phyloP scores from a whole-genome alignment of 305 asterid species.

The Withania somnifera region DNA sequence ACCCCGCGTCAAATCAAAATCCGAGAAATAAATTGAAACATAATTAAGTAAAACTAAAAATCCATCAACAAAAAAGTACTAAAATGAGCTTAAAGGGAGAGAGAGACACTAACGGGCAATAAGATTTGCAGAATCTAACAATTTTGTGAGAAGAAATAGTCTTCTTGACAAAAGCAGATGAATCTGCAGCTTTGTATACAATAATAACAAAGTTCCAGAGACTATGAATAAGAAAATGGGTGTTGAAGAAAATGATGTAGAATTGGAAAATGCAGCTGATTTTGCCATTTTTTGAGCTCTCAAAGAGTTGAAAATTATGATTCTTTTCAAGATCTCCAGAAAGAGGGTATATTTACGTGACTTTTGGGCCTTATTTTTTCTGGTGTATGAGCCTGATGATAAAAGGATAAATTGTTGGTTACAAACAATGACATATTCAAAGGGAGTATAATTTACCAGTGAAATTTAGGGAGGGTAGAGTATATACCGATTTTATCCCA shows the following conservation, averaged over 20 bases:
- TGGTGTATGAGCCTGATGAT: not conserved
- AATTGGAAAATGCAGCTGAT: not conserved
- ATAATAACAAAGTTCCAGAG: not conserved
- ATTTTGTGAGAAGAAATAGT: conserved; percentile 54
- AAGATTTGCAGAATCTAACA: conserved; percentile 83
- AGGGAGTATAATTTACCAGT: too few relatives aligned
- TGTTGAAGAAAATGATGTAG: too few relatives aligned
- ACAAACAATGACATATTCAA: too few relatives aligned
- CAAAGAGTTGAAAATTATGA: not conserved
- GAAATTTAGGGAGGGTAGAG: too few relatives aligned
- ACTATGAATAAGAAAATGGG: not conserved
- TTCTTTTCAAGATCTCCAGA: not conserved
- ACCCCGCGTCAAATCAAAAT: not conserved
- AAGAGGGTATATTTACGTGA: not conserved
- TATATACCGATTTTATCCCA: too few relatives aligned
- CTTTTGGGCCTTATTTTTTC: not conserved
- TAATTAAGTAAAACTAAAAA: not conserved
- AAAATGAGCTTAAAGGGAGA: not conserved
- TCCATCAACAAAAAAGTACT: not conserved
- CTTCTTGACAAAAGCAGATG: conserved; percentile 44
- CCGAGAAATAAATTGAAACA: not conserved
- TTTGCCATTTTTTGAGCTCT: conserved; percentile 2
- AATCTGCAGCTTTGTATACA: conserved; percentile 4
- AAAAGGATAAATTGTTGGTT: too few relatives aligned
- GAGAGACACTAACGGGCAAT: conserved; percentile 58